phyloP scores from a whole-genome alignment of 1,139 yeast genomes.

The Waltiozyma sp. region DNA sequence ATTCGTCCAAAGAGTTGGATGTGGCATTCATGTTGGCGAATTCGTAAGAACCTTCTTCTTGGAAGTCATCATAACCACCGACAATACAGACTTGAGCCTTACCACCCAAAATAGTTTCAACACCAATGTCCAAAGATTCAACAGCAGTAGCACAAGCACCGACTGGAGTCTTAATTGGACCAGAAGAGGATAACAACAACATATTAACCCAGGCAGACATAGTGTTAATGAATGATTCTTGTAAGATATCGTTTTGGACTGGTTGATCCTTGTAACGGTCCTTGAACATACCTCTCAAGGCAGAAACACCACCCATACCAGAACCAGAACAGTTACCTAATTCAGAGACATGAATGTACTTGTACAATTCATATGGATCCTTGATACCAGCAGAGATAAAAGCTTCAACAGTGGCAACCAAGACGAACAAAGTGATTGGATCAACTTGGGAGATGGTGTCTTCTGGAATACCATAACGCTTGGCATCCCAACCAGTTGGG shows the following conservation, averaged over 20 bases:
- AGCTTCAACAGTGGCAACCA: slow-evolving; percentile 93
- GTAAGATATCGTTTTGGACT: slow-evolving; percentile 92
- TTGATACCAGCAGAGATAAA: slow-evolving; percentile 88
- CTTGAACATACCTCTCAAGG: slow-evolving; percentile 94
- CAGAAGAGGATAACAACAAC: slow-evolving; percentile 94
- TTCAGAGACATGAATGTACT: slow-evolving; percentile 95
- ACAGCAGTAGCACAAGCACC: slow-evolving; percentile 99
- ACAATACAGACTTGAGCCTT: slow-evolving; percentile 93
- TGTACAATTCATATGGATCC: slow-evolving; percentile 96
- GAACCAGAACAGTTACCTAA: slow-evolving; percentile 99
- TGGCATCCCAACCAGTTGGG: slow-evolving; percentile 97
- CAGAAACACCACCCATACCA: slow-evolving; percentile 99
- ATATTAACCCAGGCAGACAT: slow-evolving; percentile 99
- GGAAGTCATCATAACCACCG: slow-evolving; percentile 99
- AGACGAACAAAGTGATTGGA: slow-evolving; percentile 84
- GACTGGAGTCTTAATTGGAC: slow-evolving; percentile 98
- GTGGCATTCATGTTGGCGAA: slow-evolving; percentile 99
- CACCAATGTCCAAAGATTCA: slow-evolving; percentile 93
- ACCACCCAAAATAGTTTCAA: slow-evolving; percentile 83
- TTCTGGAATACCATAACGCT: slow-evolving; percentile 87
- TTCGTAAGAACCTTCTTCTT: slow-evolving; percentile 96
- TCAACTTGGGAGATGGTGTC: slow-evolving; percentile 92
- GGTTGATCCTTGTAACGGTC: slow-evolving; percentile 88
- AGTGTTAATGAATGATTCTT: slow-evolving; percentile 96
- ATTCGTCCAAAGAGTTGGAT: slow-evolving; percentile 75